phyloP scores from a whole-genome alignment of 1,284 basidiomycete genomes.

The Ganoderma meredithae region DNA sequence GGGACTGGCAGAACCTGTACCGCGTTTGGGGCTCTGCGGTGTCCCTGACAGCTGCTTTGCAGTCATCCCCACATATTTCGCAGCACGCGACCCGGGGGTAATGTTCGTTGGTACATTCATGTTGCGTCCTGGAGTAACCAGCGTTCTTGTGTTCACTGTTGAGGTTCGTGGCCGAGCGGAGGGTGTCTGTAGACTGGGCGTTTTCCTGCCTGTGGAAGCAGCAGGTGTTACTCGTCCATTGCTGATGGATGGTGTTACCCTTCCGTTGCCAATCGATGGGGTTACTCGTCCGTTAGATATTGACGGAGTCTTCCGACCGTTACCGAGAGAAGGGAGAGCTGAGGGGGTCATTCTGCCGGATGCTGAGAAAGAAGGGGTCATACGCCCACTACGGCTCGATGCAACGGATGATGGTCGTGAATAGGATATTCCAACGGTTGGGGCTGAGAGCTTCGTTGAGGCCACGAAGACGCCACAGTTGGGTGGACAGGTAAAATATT shows the following conservation, averaged over 20 bases:
- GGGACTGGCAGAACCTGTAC: constrained; percentile 44
- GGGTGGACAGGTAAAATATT: constrained; percentile 88
- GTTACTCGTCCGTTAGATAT: constrained; percentile 31
- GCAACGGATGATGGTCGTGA: constrained; percentile 83
- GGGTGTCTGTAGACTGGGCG: constrained; percentile 39
- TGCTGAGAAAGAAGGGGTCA: constrained; percentile 52
- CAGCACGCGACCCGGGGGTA: constrained; percentile 84
- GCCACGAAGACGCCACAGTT: constrained; percentile 93
- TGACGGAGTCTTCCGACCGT: constrained; percentile 41
- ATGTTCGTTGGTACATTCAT: constrained; percentile 49
- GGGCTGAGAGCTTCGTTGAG: constrained; percentile 78
- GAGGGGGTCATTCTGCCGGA: constrained; percentile 43
- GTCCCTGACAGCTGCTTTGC: constrained; percentile 71
- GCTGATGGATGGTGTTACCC: constrained; percentile 55
- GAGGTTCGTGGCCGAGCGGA: constrained; percentile 34
- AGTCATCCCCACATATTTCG: constrained; percentile 84
- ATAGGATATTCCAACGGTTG: constrained; percentile 66
- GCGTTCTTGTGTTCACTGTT: constrained; percentile 21
- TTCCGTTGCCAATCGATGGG: constrained; percentile 52
- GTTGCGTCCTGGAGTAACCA: constrained; percentile 34
- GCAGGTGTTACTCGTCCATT: constrained; percentile 49
- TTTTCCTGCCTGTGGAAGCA: constrained; percentile 39
- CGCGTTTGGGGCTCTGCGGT: constrained; percentile 41
- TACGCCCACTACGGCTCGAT: constrained; percentile 70
- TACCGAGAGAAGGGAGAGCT: constrained; percentile 29